Evolutionary conservation across 345 rosid genomes (phyloP), one percentile per base, ranked within the genome.

Genomic region (Stellera chamaejasme): DNA sequence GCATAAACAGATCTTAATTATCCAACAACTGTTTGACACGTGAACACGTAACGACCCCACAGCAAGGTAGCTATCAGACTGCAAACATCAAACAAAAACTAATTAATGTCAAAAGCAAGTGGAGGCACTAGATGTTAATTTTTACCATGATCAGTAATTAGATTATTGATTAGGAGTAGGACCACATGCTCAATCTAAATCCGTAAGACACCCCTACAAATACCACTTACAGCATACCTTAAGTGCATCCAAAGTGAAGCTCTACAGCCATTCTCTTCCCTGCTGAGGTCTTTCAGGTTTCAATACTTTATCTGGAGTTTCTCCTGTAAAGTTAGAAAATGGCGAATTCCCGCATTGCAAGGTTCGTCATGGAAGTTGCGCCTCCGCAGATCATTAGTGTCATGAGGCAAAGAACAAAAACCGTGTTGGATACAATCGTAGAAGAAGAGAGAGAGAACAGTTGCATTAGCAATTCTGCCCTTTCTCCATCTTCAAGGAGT

Each of bases 361-460:
- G 84, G 74, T 83, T 85, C 55, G 62, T 83, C 9, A 76, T 78
- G 42, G 96, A 91, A 78, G 93, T 79, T 67, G 95, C 95, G 3
- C 98, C 98, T 10, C 91, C 96, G 3, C 95, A 80, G 52, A 78
- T 79, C 27, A 73, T 84, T 26, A 78, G 64, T 58, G 94, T 93
- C 59, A 74, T 79, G 73, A 75, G 99, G 75, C 75, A 62, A 32
- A 73, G 88, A 62, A 73, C 90, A 36, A 70, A 79, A 4, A 81
- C 80, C 51, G 72, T 81, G 68, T 53, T 88, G 67, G 96, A 92
- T 56, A 85, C 98, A 4, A 88, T 92, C 51, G 70, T 64, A 10
- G 98, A 91, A 64, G 96, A 92, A 65, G 98, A 86, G 42, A 88
- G 80, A 72, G 84, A 79, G 56, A 71, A 49, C 5, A 42, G 44